Base-by-base conservation (phyloP, 1,139 yeast genomes). In the Blastobotrys aristatus region DNA sequence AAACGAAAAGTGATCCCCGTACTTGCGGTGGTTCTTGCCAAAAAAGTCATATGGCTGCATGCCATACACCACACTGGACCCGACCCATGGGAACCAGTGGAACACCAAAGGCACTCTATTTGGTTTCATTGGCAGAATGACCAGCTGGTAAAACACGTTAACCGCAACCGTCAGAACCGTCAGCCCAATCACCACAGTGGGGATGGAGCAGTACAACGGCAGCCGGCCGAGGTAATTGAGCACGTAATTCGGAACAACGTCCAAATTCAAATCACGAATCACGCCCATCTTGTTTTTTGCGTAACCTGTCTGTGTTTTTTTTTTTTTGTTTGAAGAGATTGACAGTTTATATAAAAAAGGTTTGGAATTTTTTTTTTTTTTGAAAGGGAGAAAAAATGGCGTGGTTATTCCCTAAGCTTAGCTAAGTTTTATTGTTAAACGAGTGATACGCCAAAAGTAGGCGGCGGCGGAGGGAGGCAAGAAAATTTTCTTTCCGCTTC, bases 81-180 rank as follows among this genome's bases (percentile, higher is more conserved):
- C 98, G 47, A 92, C 73, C 96, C 97, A 90, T 30, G 98, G 98
- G 54, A 92, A 72, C 84, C 90, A 84, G 72, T 92, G 84, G 65
- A 87, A 88, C 6, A 88, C 97, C 57, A 92, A 66, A 5, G 98
- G 98, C 14, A 80, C 65, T 8, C 67, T 57, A 52, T 63, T 63
- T 50, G 77, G 85, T 67, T 92, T 77, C 47, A 85, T 63, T 8
- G 87, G 49, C 16, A 44, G 77, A 63, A 84, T 83, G 22, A 79
- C 62, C 4, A 84, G 68, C 70, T 89, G 97, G 80, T 83, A 80
- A 27, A 76, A 61, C 36, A 84, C 68, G 59, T 83, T 83, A 69
- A 81, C 77, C 22, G 82, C 59, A 44, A 79, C 54, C 5, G 70
- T 51, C 17, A 71, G 50, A n/a, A 74, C 46, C 3, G 79, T 16